A percentile compares a stretch with the other conserved stretches of the same genome.
Conservation (phyloP, 306 rosid genomes). For the Vachellia pachyceras region DNA sequence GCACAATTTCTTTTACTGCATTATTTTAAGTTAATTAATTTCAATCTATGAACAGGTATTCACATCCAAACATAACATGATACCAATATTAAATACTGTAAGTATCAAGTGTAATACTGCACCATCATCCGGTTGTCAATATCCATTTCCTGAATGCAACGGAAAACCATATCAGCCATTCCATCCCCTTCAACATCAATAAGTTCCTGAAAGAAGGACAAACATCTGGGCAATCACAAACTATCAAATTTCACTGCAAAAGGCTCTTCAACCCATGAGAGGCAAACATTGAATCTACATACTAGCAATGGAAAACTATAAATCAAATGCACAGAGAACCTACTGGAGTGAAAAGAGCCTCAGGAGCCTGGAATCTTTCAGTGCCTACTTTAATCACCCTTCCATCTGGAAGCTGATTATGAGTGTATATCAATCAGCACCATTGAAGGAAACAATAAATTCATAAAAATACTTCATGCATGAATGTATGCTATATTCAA, state of each 20-base stretch:
- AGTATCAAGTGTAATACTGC: slow-evolving; percentile 35
- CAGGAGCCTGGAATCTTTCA: slow-evolving; percentile 99
- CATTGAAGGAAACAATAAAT: slow-evolving; percentile 24
- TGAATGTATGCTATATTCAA: slow-evolving; percentile 7
- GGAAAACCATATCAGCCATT: slow-evolving; percentile 99
- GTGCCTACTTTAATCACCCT: slow-evolving; percentile 99
- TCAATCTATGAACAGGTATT: slow-evolving; percentile 23
- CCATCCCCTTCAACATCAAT: slow-evolving; percentile 99
- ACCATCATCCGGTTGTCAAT: slow-evolving; percentile 99
- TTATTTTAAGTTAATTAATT: slow-evolving; percentile 10
- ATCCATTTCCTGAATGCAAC: slow-evolving; percentile 99
- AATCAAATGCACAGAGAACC: slow-evolving; percentile 40
- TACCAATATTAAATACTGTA: slow-evolving; percentile 11
- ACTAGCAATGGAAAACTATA: background rate
- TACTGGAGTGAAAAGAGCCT: slow-evolving; percentile 99
- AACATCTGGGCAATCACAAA: slow-evolving; percentile 15
- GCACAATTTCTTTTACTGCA: slow-evolving; percentile 12
- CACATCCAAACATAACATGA: slow-evolving; percentile 29
- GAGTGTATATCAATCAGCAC: slow-evolving; percentile 32
- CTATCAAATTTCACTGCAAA: slow-evolving; percentile 17
- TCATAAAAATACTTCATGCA: slow-evolving; percentile 12
- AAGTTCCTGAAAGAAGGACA: slow-evolving; percentile 71
- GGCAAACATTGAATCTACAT: background rate
- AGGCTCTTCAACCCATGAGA: background rate
- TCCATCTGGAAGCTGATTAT: slow-evolving; percentile 96